These are phyloP conservation scores for Elaeis guineensis DNA, from an alignment of 176 grass and related monocot genomes.

Conservation along the genomic window DNA sequence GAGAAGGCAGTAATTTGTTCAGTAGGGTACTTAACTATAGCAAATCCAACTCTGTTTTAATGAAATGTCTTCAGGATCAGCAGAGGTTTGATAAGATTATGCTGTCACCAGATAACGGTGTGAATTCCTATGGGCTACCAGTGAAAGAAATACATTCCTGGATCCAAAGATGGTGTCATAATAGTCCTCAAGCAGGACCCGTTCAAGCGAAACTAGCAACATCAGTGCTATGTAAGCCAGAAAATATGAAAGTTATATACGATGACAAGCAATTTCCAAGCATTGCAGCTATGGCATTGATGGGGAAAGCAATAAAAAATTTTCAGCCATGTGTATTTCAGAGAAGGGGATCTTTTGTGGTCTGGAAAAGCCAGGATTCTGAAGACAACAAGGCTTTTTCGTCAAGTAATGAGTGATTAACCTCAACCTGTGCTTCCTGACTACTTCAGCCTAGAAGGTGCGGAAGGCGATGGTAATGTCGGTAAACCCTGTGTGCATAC, in stretches of 20 bases:
- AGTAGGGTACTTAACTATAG: not conserved
- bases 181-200: constrained; percentile 2
- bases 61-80: constrained; percentile 4
- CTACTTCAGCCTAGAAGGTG: no score
- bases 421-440: no score
- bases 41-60: not conserved
- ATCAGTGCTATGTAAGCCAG: not conserved
- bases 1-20: constrained; percentile 6
- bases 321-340: constrained; percentile 39
- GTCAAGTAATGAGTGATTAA: no score
- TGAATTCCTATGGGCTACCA: constrained; percentile 4
- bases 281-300: constrained; percentile 82
- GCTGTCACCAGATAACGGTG: constrained; percentile 5
- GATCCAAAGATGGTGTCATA: constrained; percentile 47
- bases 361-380: constrained; percentile 47
- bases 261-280: constrained; percentile 51
- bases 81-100: not conserved
- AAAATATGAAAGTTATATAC: constrained; percentile 8
- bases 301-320: constrained; percentile 67
- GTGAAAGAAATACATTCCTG: constrained; percentile 34
- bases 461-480: no score
- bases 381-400: not conserved
- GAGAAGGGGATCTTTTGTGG: constrained; percentile 43
- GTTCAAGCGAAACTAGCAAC: not conserved
- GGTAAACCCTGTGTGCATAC: no score